phyloP scores from a whole-genome alignment of 192 early-diverging fungal genomes.

The Phycomyces blakesleeanus region DNA sequence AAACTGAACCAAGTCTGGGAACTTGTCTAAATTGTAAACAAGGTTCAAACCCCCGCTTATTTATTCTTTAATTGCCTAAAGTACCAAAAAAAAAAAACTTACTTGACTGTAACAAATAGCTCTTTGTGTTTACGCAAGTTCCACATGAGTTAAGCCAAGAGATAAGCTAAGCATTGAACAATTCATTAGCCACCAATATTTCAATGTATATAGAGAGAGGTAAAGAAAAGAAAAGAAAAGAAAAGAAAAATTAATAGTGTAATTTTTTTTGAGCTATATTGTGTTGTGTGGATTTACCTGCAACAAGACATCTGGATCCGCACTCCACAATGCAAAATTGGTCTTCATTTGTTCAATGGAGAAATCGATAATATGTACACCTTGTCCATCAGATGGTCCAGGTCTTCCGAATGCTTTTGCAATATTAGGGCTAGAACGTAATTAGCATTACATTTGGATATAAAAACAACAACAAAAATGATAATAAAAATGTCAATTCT shows the following conservation, averaged over 20 bases:
- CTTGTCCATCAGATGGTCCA: conserved; percentile 50
- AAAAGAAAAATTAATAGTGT: too few relatives aligned
- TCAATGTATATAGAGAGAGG: too few relatives aligned
- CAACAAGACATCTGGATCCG: conserved; percentile 62
- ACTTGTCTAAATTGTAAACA: conserved; percentile 37
- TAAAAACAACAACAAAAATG: too few relatives aligned
- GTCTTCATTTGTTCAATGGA: conserved; percentile 53
- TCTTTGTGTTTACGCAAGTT: conserved; percentile 33
- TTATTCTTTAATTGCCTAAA: background rate
- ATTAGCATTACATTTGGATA: too few relatives aligned
- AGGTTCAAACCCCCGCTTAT: conserved; percentile 20
- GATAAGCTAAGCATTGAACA: conserved; percentile 17
- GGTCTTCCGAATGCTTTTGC: conserved; percentile 52
- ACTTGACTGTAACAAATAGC: conserved; percentile 50
- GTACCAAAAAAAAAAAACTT: conserved; percentile 2
- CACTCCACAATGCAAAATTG: conserved; percentile 67
- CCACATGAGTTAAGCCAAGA: conserved; percentile 43
- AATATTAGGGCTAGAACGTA: conserved; percentile 46
- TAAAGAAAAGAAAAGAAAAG: too few relatives aligned
- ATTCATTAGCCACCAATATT: too few relatives aligned
- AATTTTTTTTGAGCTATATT: too few relatives aligned
- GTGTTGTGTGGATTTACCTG: too few relatives aligned
- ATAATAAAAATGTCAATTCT: background rate
- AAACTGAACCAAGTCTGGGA: conserved; percentile 56
- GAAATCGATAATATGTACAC: conserved; percentile 55